These are phyloP conservation scores for Aspergillaceae sp. DNA, from an alignment of 2,329 filamentous ascomycete species.

Conservation along the genomic window DNA sequence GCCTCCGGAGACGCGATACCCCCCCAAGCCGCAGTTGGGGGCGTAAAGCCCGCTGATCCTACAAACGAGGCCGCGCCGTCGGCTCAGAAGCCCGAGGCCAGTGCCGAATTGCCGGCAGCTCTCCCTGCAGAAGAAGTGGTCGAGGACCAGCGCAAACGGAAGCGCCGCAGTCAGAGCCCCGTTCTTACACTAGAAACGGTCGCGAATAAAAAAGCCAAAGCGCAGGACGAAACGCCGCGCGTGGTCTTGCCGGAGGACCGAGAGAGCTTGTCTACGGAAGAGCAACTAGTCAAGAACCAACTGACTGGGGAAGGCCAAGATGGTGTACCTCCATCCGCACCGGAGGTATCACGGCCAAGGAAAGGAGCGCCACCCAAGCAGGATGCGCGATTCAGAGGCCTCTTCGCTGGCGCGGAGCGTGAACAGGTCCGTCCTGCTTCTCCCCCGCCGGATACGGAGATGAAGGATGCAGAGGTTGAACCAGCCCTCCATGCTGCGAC, in stretches of 20 bases:
- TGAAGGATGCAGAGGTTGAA: conserved; percentile 34
- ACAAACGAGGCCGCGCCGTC: conserved; percentile 10
- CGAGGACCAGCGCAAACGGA: conserved; percentile 56
- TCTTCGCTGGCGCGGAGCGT: conserved; percentile 31
- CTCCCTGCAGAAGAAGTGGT: conserved; percentile 28
- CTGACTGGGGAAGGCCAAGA: conserved; percentile 7
- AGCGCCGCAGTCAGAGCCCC: conserved; percentile 57
- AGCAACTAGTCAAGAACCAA: conserved; percentile 3
- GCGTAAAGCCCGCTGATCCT: conserved; percentile 5
- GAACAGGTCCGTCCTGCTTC: conserved; percentile 18
- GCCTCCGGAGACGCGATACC: conserved; percentile 9
- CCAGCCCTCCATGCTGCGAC: conserved; percentile 65
- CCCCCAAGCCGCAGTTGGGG: conserved; percentile 10
- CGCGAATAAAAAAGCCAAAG: conserved; percentile 48
- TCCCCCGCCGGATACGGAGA: conserved; percentile 17
- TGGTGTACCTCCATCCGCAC: conserved; percentile 1
- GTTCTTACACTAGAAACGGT: conserved; percentile 47
- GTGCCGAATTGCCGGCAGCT: conserved; percentile 20
- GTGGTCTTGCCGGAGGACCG: conserved; percentile 25
- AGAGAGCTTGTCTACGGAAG: conserved; percentile 5
- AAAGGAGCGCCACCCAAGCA: conserved; percentile 20
- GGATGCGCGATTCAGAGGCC: conserved; percentile 42
- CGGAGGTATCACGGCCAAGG: conserved; percentile 6
- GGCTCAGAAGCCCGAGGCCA: conserved; percentile 17
- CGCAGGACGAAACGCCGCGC: conserved; percentile 33